phyloP scores from a whole-genome alignment of 805 yeast species.

The Candida sonorensis region DNA sequence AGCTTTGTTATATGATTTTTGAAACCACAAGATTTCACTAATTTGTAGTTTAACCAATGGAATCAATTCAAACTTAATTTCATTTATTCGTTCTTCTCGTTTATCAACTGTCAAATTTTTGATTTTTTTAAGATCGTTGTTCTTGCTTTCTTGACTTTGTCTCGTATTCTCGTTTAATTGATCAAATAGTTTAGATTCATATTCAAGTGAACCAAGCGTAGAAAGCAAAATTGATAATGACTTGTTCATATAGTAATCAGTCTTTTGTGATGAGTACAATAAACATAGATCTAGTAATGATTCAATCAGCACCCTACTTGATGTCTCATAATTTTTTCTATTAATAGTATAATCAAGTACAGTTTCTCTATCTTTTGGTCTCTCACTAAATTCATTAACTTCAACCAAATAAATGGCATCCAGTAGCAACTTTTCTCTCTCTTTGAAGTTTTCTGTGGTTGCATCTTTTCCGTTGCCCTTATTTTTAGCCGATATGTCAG shows the following conservation, averaged over 20 bases:
- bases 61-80: conserved; percentile 22
- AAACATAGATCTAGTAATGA: conserved; percentile 25
- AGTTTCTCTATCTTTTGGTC: conserved; percentile 4
- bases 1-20: conserved; percentile 27
- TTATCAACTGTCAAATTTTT: no score
- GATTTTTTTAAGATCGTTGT: no score
- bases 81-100: conserved; percentile 17
- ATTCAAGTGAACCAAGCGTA: conserved; percentile 25
- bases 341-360: conserved; percentile 16
- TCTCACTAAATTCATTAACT: conserved; percentile 15
- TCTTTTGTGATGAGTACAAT: conserved; percentile 22
- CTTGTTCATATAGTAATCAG: conserved; percentile 13
- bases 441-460: conserved; percentile 13
- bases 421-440: conserved; percentile 24
- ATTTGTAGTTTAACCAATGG: conserved; percentile 36
- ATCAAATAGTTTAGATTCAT: conserved; percentile 15
- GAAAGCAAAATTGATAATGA: conserved; percentile 32
- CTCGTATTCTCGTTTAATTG: conserved; percentile 7
- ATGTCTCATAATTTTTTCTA: conserved; percentile 17
- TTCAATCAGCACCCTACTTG: conserved; percentile 18
- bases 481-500: no score
- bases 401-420: conserved; percentile 23
- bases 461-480: no score
- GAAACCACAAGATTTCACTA: conserved; percentile 36
- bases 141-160: no score